Evolutionary conservation across 2,329 filamentous ascomycete genomes (phyloP), one percentile per base, ranked within the genome.

Genomic region (Penicillium sp.): DNA sequence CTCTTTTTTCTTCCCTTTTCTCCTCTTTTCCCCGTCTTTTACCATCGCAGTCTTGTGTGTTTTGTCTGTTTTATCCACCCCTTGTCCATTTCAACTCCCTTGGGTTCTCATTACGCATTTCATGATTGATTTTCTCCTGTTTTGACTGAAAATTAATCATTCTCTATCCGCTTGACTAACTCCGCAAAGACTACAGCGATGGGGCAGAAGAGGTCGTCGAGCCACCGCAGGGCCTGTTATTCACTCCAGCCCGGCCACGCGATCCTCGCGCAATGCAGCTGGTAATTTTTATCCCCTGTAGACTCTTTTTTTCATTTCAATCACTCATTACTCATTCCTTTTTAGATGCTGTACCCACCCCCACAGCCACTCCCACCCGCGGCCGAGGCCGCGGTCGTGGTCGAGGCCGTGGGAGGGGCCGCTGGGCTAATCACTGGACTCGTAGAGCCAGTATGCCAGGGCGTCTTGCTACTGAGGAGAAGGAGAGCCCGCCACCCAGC

Each of bases 121-220:
- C 14, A 34, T 34, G 16, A 34, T 20, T 34, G 31, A 34, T 54
- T 47, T 50, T 41, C 38, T 27, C 50, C 40, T 38, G 34, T 47
- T 41, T 23, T 39, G 31, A 34, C 9, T 16, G 31, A 16, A 11
- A 3, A 34, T 10, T 18, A 20, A 6, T 34, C 9, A 18, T 20
- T 11, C 14, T 34, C 18, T 23, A 23, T 24, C 4, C 6, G 16
- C 14, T 31, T 47, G 16, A 37, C 36, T 45, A 50, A 40, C 34
- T 36, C 40, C 29, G 42, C 23, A 40, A 44, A 59, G 53, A 58
- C 57, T 51, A 54, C 52, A 58, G 56, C 53, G 46, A 69, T 69
- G 67, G 65, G 67, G 66, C 50, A 59, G 61, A 51, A 67, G 64
- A 54, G 65, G 65, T 46, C 51, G 59, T 41, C 60, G 61, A 40